Evolutionary conservation across 2,329 filamentous ascomycete species (phyloP).

Genomic region (Fusarium duplospermum): DNA sequence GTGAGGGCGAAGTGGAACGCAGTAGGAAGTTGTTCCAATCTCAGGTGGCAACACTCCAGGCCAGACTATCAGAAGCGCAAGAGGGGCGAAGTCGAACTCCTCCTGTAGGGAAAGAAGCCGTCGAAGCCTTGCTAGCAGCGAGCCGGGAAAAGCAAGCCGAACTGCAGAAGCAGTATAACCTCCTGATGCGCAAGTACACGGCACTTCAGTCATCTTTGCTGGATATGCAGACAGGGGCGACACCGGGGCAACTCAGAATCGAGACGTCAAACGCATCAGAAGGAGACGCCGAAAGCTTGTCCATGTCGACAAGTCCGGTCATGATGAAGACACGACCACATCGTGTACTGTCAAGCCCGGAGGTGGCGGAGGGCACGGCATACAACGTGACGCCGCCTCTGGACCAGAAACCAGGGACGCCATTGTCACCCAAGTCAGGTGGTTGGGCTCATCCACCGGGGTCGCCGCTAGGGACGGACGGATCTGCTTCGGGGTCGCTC

Average conservation of each 20-base stretch:
- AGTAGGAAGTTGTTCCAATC: slow-evolving; percentile 58
- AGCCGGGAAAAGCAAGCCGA: slow-evolving; percentile 65
- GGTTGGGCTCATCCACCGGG: slow-evolving; percentile 51
- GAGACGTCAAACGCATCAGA: slow-evolving; percentile 38
- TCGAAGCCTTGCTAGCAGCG: slow-evolving; percentile 61
- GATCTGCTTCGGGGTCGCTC: slow-evolving; percentile 40
- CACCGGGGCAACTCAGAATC: slow-evolving; percentile 33
- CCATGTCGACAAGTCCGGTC: slow-evolving; percentile 53
- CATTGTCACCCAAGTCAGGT: slow-evolving; percentile 45
- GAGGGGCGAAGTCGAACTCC: slow-evolving; percentile 42
- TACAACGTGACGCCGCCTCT: slow-evolving; percentile 59
- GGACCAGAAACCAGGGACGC: slow-evolving; percentile 47
- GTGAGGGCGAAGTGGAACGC: slow-evolving; percentile 59
- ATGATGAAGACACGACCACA: slow-evolving; percentile 52
- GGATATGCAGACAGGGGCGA: slow-evolving; percentile 56
- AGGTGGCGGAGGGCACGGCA: slow-evolving; percentile 55
- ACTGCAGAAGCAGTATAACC: slow-evolving; percentile 63
- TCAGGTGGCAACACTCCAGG: slow-evolving; percentile 61
- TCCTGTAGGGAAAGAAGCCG: slow-evolving; percentile 49
- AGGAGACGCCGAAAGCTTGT: slow-evolving; percentile 50
- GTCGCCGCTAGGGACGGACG: slow-evolving; percentile 52
- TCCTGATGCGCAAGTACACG: slow-evolving; percentile 64
- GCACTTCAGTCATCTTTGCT: slow-evolving; percentile 62
- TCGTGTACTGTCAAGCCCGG: slow-evolving; percentile 59
- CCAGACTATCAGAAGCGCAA: slow-evolving; percentile 56